Conservation (phyloP, 352 stramenopile genomes). For the Pythium periplocum region DNA sequence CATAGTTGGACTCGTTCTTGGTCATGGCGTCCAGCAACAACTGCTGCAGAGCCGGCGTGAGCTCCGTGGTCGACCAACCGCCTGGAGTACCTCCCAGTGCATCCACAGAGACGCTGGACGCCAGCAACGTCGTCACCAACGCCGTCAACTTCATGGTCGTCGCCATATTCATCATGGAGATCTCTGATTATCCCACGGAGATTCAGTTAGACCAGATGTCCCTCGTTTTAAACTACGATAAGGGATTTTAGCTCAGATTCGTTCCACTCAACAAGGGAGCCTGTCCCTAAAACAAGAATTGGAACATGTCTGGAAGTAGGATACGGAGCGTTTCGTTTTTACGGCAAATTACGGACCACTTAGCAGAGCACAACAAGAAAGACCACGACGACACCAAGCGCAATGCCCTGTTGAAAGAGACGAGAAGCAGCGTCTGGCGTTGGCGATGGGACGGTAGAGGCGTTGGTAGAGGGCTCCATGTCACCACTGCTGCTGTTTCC, state of each 20-base stretch:
- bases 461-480: background rate
- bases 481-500: background rate
- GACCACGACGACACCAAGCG: background rate
- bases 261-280: background rate
- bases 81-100: background rate
- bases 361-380: background rate
- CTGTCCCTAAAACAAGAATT: background rate
- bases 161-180: background rate
- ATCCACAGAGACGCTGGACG: background rate
- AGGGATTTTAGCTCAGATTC: background rate
- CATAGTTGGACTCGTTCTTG: conserved; percentile 19
- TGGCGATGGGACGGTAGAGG: background rate
- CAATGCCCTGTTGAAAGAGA: background rate
- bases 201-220: background rate
- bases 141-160: background rate
- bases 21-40: conserved; percentile 5
- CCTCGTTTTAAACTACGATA: background rate
- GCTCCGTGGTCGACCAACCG: background rate
- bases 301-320: background rate
- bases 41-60: background rate
- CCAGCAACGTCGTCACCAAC: background rate
- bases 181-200: background rate
- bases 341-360: background rate
- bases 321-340: background rate
- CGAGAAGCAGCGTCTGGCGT: background rate